Base-by-base conservation (phyloP, 2,329 filamentous ascomycete genomes). In the Aurifilum marmelostoma region DNA sequence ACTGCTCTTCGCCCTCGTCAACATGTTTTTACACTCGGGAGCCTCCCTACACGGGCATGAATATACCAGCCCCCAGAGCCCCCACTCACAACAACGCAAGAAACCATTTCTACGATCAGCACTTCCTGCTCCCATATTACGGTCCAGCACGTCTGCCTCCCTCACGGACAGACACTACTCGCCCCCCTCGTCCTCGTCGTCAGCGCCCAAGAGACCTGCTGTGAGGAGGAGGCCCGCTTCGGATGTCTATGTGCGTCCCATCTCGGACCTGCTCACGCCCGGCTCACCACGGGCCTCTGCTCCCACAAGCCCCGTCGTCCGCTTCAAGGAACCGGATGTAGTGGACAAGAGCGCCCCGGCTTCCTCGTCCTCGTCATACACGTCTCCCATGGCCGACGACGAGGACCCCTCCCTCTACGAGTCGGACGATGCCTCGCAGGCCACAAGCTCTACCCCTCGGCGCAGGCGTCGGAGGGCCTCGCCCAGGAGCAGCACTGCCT, bases 41-140 rank as follows among this genome's bases (percentile, higher is more conserved):
- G 87, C 87, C 63, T 85, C 86, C 77, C 80, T 89, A 27, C 86
- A 89, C 75, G 87, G 86, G 76, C 87, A 88, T 75, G 86, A 88
- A 75, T 88, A 85, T 73, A 87, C 85, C 39, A 77, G 47, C 14
- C 78, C 68, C 77, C 78, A 59, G 74, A 77, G 66, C 68, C 77
- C 32, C 73, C 77, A 39, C 5, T 75, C 75, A 52, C 32, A 76
- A 74, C 56, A 75, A 73, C 69, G 76, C 71, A 80, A 79, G 54
- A 75, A 79, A n/a, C 77, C 80, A 14, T 78, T 84, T 7, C 72
- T 85, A 47, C 79, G 80, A 66, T 82, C 83, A 6, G 78, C 83
- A 41, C 76, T 83, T 56, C 76, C 80, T 66, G 77, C 78, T 5
- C 75, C 76, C 58, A 77, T 78, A 43, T 73, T 77, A 50, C 73